A percentile compares a stretch with the other conserved stretches of the same genome.
phyloP scores from a whole-genome alignment of 202 grass and related monocot species.

The Cymbopogon flexuosus region DNA sequence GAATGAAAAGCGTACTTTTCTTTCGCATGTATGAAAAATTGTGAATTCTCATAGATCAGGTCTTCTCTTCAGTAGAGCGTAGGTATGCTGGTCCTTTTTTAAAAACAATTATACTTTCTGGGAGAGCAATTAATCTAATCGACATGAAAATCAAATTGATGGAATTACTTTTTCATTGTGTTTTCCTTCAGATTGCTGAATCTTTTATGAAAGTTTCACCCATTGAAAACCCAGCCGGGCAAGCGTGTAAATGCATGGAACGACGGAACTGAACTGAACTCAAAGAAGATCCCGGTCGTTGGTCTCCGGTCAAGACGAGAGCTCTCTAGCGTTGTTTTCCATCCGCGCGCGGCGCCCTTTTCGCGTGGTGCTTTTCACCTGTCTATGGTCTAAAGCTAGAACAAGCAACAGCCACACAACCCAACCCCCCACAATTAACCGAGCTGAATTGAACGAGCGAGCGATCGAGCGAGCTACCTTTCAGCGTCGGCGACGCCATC shows the following conservation, averaged over 20 bases:
- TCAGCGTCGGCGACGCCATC: slow-evolving; percentile 8
- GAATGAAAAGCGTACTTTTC: no score
- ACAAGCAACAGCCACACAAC: not conserved
- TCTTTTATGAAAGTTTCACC: no score
- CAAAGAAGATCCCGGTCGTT: not conserved
- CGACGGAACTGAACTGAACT: slow-evolving; percentile 20
- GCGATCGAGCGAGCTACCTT: not conserved
- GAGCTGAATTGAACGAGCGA: not conserved
- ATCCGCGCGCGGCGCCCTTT: slow-evolving; percentile 1
- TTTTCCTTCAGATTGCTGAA: no score
- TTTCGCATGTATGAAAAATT: no score
- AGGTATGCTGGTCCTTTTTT: no score
- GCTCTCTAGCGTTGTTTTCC: slow-evolving; percentile 5
- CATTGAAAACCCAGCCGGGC: no score
- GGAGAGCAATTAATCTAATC: no score
- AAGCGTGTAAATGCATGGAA: slow-evolving; percentile 4
- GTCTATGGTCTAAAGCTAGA: not conserved
- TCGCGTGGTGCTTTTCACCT: slow-evolving; percentile 17
- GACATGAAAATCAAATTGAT: no score
- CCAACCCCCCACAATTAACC: not conserved
- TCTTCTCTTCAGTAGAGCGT: no score
- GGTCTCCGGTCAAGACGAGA: slow-evolving; percentile 32
- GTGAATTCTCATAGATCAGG: no score
- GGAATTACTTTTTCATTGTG: no score
- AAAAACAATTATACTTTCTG: no score